Conservation (phyloP, 1,139 yeast species). For the Geotrichum fermentans region DNA sequence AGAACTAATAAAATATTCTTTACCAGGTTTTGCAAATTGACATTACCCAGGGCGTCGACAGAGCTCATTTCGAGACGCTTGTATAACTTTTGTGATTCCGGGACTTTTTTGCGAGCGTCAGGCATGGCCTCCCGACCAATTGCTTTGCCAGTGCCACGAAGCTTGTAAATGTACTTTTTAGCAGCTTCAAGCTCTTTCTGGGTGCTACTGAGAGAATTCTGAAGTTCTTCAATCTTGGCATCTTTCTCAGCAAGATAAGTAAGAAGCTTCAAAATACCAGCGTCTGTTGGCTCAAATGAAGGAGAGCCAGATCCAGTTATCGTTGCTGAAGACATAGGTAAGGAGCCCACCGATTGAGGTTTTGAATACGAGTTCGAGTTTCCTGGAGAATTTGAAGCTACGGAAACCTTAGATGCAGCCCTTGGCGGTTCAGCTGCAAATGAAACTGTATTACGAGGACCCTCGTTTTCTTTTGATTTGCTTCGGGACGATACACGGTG, state of each 20-base stretch:
- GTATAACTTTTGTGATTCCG: constrained; percentile 21
- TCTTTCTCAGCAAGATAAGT: constrained; percentile 8
- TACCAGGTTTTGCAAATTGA: constrained; percentile 34
- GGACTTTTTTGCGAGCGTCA: constrained; percentile 8
- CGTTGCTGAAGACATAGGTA: constrained; percentile 1
- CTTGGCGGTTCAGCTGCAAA: constrained; percentile 2
- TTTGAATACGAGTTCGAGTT: too few species aligned
- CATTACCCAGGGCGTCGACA: constrained; percentile 29
- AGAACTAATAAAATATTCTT: constrained; percentile 33
- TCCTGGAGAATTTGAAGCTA: neutral
- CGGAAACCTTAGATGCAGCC: neutral
- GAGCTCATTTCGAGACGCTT: constrained; percentile 28
- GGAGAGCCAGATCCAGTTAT: neutral
- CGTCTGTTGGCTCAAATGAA: neutral
- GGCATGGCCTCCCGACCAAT: constrained; percentile 19
- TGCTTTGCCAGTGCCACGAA: constrained; percentile 1
- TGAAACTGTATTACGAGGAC: constrained; percentile 4
- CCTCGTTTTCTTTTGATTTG: neutral
- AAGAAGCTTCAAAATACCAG: constrained; percentile 3
- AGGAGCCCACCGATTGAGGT: neutral
- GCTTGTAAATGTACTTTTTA: constrained; percentile 1
- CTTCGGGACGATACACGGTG: neutral
- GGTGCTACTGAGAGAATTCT: neutral
- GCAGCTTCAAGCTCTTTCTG: constrained; percentile 8
- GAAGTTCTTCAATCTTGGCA: neutral